Evolutionary conservation across 805 yeast genomes (phyloP).

Genomic region (Candida qinlingensis): DNA sequence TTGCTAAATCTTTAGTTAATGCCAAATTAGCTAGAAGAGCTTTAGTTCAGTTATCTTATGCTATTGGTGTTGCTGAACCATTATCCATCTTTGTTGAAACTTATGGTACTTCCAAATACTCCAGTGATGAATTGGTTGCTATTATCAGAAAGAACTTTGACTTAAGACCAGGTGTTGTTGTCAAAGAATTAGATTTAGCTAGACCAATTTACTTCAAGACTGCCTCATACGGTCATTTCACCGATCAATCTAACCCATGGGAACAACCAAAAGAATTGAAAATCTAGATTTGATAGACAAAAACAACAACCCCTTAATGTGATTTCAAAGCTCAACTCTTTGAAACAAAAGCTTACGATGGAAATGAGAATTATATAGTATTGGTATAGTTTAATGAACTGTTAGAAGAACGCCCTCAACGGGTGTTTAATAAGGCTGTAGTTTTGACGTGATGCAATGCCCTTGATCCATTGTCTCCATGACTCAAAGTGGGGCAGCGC

Average conservation of each 20-base stretch:
- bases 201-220: constrained; percentile 99
- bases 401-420: constrained; percentile 5
- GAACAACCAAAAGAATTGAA: constrained; percentile 87
- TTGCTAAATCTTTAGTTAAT: constrained; percentile 93
- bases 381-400: neutral
- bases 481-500: too few species aligned
- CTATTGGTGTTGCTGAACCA: constrained; percentile 99
- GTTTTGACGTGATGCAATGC: too few species aligned
- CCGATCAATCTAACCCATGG: constrained; percentile 98
- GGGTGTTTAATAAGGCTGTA: neutral
- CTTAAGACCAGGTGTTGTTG: constrained; percentile 99
- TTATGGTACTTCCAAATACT: constrained; percentile 92
- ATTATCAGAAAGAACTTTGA: constrained; percentile 94
- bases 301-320: neutral
- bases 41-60: constrained; percentile 97
- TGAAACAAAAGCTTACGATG: neutral
- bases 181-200: constrained; percentile 92
- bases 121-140: constrained; percentile 84
- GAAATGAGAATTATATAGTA: too few species aligned
- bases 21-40: constrained; percentile 97
- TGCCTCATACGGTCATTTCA: constrained; percentile 99
- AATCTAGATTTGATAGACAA: constrained; percentile 33
- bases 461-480: too few species aligned
- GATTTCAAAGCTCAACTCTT: constrained; percentile 10
- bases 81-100: constrained; percentile 95